phyloP scores from a whole-genome alignment of 805 yeast species.

The Torulaspora gathmanii region DNA sequence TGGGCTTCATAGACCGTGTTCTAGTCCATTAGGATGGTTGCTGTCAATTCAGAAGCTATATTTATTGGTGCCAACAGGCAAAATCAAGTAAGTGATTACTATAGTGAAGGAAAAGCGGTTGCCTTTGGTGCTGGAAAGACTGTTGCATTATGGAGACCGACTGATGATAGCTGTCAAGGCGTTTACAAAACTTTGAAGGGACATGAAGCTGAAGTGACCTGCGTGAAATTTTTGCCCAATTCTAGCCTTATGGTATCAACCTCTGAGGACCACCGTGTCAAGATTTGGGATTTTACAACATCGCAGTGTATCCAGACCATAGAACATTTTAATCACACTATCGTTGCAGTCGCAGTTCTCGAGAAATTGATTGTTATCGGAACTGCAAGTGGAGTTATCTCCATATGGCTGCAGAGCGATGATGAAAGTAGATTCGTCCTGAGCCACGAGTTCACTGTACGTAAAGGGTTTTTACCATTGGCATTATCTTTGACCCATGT shows the following conservation, averaged over 20 bases:
- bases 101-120: slow-evolving; percentile 37
- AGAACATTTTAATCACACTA: slow-evolving; percentile 45
- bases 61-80: slow-evolving; percentile 73
- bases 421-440: slow-evolving; percentile 20
- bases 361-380: slow-evolving; percentile 51
- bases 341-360: slow-evolving; percentile 49
- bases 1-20: neutral
- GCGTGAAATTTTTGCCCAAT: slow-evolving; percentile 53
- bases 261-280: slow-evolving; percentile 60
- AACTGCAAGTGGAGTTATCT: slow-evolving; percentile 55
- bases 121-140: slow-evolving; percentile 71
- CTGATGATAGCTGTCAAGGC: slow-evolving; percentile 41
- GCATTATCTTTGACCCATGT: slow-evolving; percentile 27
- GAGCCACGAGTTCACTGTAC: slow-evolving; percentile 25
- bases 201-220: slow-evolving; percentile 59
- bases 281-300: slow-evolving; percentile 49
- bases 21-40: slow-evolving; percentile 4
- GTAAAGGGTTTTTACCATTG: slow-evolving; percentile 29
- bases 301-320: slow-evolving; percentile 33
- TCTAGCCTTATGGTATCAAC: slow-evolving; percentile 51
- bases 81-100: slow-evolving; percentile 53
- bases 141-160: slow-evolving; percentile 67
- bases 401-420: slow-evolving; percentile 44
- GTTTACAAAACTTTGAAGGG: slow-evolving; percentile 53
- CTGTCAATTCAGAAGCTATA: slow-evolving; percentile 45